These are phyloP conservation scores for Fusarium goolgardi DNA, from an alignment of 2,329 filamentous ascomycete genomes.

Conservation along the genomic window DNA sequence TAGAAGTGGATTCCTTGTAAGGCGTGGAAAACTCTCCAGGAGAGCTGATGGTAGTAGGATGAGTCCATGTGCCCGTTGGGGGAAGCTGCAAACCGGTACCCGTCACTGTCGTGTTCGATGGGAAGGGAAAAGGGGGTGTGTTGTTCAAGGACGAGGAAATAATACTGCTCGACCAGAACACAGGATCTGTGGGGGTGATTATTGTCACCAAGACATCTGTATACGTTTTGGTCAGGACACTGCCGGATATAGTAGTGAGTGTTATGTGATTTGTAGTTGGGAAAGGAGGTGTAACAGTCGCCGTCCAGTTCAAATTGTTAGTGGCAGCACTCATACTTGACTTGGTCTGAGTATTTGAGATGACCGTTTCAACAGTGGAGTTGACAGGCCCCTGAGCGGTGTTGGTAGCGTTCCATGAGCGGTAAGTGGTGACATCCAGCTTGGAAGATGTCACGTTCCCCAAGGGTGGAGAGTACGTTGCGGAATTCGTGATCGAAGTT, in stretches of 20 bases:
- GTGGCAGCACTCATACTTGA: conserved; percentile 10
- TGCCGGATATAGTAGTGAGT: conserved; percentile 7
- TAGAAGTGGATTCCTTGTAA: conserved; percentile 1
- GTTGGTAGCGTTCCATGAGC: conserved; percentile 15
- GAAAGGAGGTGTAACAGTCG: conserved; percentile 9
- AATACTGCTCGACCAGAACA: conserved; percentile 11
- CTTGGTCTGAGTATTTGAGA: conserved; percentile 5
- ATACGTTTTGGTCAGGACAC: conserved; percentile 1
- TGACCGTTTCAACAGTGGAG: conserved; percentile 8
- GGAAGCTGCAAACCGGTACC: conserved; percentile 17
- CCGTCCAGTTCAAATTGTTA: background rate
- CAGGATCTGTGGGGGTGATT: conserved; percentile 13
- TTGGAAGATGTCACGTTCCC: conserved; percentile 5
- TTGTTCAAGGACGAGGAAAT: conserved; percentile 4
- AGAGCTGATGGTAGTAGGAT: conserved; percentile 7
- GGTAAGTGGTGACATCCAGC: conserved; percentile 9
- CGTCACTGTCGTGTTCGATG: conserved; percentile 33
- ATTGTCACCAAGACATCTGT: conserved; percentile 13
- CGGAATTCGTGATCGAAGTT: conserved; percentile 13
- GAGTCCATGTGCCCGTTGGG: conserved; percentile 12
- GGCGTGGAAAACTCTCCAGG: conserved; percentile 1
- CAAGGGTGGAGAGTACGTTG: conserved; percentile 7
- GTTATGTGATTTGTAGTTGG: conserved; percentile 23
- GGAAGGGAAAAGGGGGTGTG: conserved; percentile 28
- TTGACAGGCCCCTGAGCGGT: conserved; percentile 12